Evolutionary conservation across 2,329 filamentous ascomycete genomes (phyloP), one percentile per base, ranked within the genome.

Genomic region (Claviceps quebecensis): DNA sequence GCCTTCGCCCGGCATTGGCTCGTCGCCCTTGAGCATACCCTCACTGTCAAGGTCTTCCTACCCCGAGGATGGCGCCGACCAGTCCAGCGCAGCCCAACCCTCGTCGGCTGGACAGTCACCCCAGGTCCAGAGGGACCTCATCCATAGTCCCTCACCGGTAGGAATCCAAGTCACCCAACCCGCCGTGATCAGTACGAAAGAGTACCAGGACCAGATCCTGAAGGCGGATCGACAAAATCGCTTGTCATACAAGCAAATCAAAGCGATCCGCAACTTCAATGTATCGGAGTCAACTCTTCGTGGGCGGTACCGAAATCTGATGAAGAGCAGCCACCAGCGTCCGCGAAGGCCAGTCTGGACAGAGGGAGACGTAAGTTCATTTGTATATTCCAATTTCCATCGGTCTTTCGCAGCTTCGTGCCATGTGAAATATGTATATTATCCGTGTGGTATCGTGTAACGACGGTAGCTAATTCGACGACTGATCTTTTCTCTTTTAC

Each of bases 261-360:
- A 75, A 39, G 58, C 61, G 6, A 59, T 67, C 17, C 77, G 81
- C 14, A 66, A 70, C 1, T 83, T 83, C 56, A 65, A 61, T 0
- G 81, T 86, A 58, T 80, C 83, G 1, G 84, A 87, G 65, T 85
- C 83, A 11, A 89, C 86, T 0, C 70, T 90, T 39, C 75, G 86
- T 14, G 86, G 86, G 0, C 75, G 84, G 0, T 80, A 77, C 57
- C 72, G 85, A 5, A 78, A 75, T 2, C 63, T 87, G 58, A 86
- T 78, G 7, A 87, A 86, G 67, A 65, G 67, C 13, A 78, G 78
- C 57, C 70, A 75, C 37, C 72, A 78, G 52, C 71, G 85, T 5
- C 76, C 86, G 2, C 72, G 86, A 7, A 81, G 78, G 63, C 84
- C 85, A 0, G 66, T 74, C 52, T 89, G 84, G 84, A 71, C 64